Evolutionary conservation across 208 protist species (phyloP), one percentile per base, ranked within the genome.

Genomic region (Sergeia podlipaevii): DNA sequence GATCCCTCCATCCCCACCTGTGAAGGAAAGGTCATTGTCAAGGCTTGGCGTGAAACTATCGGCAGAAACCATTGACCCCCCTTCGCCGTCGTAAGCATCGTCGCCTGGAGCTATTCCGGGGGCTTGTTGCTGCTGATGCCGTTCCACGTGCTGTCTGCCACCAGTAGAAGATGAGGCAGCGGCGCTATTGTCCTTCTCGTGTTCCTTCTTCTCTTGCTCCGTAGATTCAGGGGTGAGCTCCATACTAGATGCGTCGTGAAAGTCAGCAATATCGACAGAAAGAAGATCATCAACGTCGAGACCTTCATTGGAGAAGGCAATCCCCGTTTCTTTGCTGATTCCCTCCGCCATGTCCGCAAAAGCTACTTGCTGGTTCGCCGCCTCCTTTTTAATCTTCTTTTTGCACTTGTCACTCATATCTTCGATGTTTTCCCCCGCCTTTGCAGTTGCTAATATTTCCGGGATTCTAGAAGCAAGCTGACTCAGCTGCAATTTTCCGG

Each of bases 31-130:
- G 24, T 67, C 65, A 51, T 65, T 52, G 26, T 75, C 60, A 4
- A 79, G 34, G 34, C 56, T 73, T 13, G 70, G 70, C 4, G 63
- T 52, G 27, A 81, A 74, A 3, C 49, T 62, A 15, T 60, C 70
- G 60, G 24, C 37, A 13, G 62, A 43, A 37, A 54, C 42, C 13
- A 29, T 23, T 17, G 18, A 39, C 26, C 21, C 3, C 1, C 33
- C 42, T 6, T 46, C 52, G 38, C 27, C 50, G 28, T n/a, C 28
- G 41, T 11, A 7, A 17, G 33, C 18, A 20, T 27, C 26, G 20
- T 15, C 33, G 15, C 17, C 26, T 7, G 18, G 6, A 4, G 3
- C 47, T 32, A 17, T 4, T n/a, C 2, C 53, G 42, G 18, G 21
- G 4, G 18, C 23, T 24, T 29, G 36, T 2, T 44, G 47, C 21